Evolutionary conservation across 1,284 basidiomycete species (phyloP), one percentile per base, ranked within the genome.

Genomic region (Ceraceosorus guamensis): DNA sequence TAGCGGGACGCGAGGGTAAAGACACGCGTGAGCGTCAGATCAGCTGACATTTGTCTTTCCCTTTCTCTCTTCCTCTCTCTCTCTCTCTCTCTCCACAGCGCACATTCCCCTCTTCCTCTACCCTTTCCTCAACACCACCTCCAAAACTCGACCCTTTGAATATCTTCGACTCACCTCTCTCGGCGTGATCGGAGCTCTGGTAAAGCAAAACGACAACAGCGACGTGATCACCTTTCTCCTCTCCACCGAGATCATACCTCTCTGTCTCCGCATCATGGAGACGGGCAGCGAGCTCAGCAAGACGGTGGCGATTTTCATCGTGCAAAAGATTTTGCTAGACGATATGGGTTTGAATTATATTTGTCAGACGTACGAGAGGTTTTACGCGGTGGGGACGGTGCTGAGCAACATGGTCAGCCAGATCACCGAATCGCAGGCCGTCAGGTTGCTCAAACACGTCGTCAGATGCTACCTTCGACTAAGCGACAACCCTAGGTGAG

Each of bases 211-310:
- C 77, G 95, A 99, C 80, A 98, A 98, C 79, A 91, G 87, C 70
- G 88, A 92, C 59, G 93, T 99, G 66, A 98, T 99, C 78, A 95
- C 97, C 79, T 99, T 99, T 80, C 83, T 99, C 49, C 84, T 99
- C 43, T 97, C 93, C 8, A 99, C 95, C 52, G 95, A 99, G 80
- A 99, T 98, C 77, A 99, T 99, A 74, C 95, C 95, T 30, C 86
- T 99, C 57, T 99, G 95, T 76, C 83, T 99, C 51, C 87, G 95
- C 52, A 99, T 99, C 79, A 99, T 99, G 95, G 95, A 99, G 79
- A 98, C 95, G 0, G 95, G 95, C 48, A 95, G 91, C 5, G 95
- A 99, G 72, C 83, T 99, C n/a, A 91, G 87, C 63, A 99, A 99
- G 80, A 99, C 95, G 0, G 95, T 99, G 47, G 95, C 95, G 48